These are phyloP conservation scores for Xerophyta viscosa DNA, from an alignment of 106 monocot species.

Conservation along the genomic window DNA sequence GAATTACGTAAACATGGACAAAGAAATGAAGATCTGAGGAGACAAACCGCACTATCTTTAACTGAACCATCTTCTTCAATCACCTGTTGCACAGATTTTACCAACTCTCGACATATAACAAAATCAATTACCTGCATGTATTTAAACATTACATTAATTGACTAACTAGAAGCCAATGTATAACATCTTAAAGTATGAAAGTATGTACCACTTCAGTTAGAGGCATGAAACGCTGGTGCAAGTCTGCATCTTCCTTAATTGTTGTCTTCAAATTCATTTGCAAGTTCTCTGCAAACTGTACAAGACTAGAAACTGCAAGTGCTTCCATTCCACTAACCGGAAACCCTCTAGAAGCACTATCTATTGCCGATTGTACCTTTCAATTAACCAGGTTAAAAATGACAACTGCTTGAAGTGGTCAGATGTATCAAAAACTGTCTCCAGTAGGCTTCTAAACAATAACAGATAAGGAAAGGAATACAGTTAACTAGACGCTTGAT, in stretches of 20 bases:
- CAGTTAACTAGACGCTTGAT: too few species aligned
- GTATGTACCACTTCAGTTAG: constrained; percentile 41
- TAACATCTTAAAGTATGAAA: neutral
- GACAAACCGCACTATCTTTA: constrained; percentile 70
- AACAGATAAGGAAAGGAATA: too few species aligned
- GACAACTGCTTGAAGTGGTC: neutral
- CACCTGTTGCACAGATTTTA: constrained; percentile 49
- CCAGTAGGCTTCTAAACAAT: too few species aligned
- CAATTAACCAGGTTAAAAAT: neutral
- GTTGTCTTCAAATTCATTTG: constrained; percentile 50
- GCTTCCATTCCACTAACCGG: constrained; percentile 53
- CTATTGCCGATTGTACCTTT: constrained; percentile 74
- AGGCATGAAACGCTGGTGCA: constrained; percentile 51
- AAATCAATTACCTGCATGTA: constrained; percentile 46
- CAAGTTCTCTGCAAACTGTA: constrained; percentile 57
- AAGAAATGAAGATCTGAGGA: neutral
- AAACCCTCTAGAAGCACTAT: constrained; percentile 45
- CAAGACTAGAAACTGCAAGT: constrained; percentile 45
- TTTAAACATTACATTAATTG: neutral
- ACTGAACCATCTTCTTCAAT: constrained; percentile 77
- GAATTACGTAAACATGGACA: too few species aligned
- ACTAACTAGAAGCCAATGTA: constrained; percentile 1
- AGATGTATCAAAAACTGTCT: too few species aligned
- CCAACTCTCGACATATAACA: constrained; percentile 36
- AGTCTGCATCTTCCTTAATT: constrained; percentile 50